Evolutionary conservation across 257 asterid species (phyloP), one percentile per base, ranked within the genome.

Genomic region (Rehmannia glutinosa): DNA sequence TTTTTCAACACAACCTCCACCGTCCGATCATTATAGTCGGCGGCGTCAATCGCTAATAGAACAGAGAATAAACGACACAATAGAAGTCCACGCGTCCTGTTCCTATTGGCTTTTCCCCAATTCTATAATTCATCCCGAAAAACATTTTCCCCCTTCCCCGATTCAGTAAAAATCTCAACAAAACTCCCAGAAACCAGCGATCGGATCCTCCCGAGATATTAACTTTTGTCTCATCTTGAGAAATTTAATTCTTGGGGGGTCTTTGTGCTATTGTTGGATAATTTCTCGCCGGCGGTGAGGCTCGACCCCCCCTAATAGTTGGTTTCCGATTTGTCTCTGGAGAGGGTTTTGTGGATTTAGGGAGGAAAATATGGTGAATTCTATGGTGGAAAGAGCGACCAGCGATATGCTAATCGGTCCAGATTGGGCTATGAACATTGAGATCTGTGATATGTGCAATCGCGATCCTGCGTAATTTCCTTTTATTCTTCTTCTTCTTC

Each of bases 381-480:
- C 91, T 32, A 82, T 90, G 97, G 99, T 93, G 80, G 97, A 90
- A 36, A 82, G 97, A 62, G 97, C 99, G 62, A 93, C 99, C 41
- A 93, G 92, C 86, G 91, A 86, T 53, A 79, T 93, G 99, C 94
- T 93, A 23, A 90, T 93, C 78, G 99, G 99, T 52, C 99, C 99
- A 36, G 99, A 93, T 85, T 93, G 99, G 99, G 97, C 99, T 69
- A 88, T 93, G 97, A 93, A 93, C 74, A 76, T 90, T 59, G 99
- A 90, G 97, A 93, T 93, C 92, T 93, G 97, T 54, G 97, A 93
- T 80, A 78, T 90, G 50, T 93, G 97, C 91, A 93, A 93, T 76
- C 92, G 76, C 77, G 97, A 93, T 88, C 99, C 96, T 62, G 85
- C 86, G 99, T 90, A 93, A 81, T 74, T 59, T 75, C 66, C 56